phyloP scores from a whole-genome alignment of 2,329 filamentous ascomycete species.

The Aspergillus oerlinghausenensis region DNA sequence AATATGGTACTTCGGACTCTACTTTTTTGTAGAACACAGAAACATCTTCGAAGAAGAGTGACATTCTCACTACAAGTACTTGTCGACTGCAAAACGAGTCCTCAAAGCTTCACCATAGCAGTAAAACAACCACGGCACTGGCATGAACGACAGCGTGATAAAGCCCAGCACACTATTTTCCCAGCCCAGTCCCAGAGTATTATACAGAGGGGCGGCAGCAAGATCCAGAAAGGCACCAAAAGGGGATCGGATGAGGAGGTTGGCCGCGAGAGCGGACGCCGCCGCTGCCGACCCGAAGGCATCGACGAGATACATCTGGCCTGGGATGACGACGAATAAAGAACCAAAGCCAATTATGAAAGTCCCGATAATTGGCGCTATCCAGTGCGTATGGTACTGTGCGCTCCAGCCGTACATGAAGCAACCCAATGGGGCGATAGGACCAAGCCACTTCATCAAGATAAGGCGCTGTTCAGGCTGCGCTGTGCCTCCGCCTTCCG shows the following conservation, averaged over 20 bases:
- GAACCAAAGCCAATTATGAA: conserved; percentile 35
- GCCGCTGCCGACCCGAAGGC: conserved; percentile 8
- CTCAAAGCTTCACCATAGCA: neutral
- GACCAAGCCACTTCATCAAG: conserved; percentile 40
- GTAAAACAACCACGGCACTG: conserved; percentile 12
- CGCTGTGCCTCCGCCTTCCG: neutral
- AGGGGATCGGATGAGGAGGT: conserved; percentile 11
- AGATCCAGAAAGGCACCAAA: conserved; percentile 13
- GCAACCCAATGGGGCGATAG: conserved; percentile 39
- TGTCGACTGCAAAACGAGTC: neutral
- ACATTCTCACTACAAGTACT: neutral
- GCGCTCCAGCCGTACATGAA: conserved; percentile 23
- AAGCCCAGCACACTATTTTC: conserved; percentile 49
- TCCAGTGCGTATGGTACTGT: conserved; percentile 16
- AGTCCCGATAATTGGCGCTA: conserved; percentile 16
- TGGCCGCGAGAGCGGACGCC: conserved; percentile 12
- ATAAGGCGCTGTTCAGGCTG: neutral
- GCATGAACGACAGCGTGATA: conserved; percentile 45
- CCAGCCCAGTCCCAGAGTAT: conserved; percentile 37
- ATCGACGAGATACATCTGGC: conserved; percentile 14
- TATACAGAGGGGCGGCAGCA: conserved; percentile 23
- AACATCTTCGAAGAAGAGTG: no score
- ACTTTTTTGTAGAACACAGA: no score
- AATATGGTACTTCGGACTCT: no score
- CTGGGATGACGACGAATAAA: conserved; percentile 10